A percentile compares a stretch with the other conserved stretches of the same genome.
Conservation (phyloP, 306 rosid genomes). For the Cicer arietinum region DNA sequence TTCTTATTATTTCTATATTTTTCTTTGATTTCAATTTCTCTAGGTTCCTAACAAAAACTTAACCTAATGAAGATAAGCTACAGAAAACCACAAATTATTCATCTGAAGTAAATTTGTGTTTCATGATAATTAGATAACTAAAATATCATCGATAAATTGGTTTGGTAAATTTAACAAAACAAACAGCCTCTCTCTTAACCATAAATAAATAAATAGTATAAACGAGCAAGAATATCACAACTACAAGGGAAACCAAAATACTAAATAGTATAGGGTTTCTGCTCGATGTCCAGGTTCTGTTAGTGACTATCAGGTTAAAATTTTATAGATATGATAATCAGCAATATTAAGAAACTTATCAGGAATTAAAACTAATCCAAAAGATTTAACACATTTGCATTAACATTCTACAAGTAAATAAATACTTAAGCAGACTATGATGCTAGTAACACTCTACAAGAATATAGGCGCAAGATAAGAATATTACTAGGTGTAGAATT, state of each 20-base stretch:
- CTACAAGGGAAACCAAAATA: neutral
- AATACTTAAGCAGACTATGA: neutral
- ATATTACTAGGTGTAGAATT: slow-evolving; percentile 65
- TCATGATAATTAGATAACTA: neutral
- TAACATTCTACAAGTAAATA: slow-evolving; percentile 2
- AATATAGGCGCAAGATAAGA: slow-evolving; percentile 1
- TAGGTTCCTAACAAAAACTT: neutral
- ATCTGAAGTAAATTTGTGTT: neutral
- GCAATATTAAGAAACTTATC: neutral
- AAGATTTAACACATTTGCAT: slow-evolving; percentile 14
- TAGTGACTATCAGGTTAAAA: neutral
- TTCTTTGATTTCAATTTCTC: neutral
- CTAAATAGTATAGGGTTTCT: neutral
- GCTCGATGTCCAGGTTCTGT: neutral
- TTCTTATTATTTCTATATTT: neutral
- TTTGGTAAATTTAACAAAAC: neutral
- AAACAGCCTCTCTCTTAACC: neutral
- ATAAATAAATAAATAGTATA: neutral
- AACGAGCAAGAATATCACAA: neutral
- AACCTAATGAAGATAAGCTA: neutral
- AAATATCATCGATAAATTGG: neutral
- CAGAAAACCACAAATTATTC: neutral
- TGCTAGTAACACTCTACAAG: neutral
- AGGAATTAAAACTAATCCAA: neutral
- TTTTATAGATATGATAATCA: neutral